Conservation (phyloP, 2,329 filamentous ascomycete genomes). For the Colletotrichum theobromicola region DNA sequence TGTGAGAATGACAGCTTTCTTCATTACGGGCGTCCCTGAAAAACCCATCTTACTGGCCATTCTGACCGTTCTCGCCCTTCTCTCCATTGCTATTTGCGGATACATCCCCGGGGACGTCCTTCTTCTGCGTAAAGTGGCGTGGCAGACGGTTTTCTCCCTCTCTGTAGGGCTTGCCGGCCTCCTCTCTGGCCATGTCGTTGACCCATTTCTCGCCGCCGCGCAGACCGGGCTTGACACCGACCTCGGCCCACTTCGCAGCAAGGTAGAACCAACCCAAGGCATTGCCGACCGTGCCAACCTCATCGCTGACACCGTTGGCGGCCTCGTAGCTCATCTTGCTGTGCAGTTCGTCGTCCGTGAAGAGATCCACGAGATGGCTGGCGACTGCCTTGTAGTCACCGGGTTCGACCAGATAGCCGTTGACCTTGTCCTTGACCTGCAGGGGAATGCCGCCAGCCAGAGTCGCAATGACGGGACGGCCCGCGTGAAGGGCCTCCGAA, state of each 20-base stretch:
- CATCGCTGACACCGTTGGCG: conserved; percentile 72
- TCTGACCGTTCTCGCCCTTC: not conserved
- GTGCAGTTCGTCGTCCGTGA: conserved; percentile 69
- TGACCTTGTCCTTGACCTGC: conserved; percentile 74
- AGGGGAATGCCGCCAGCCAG: conserved; percentile 80
- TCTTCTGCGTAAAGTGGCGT: conserved; percentile 42
- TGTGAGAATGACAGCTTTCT: too few relatives aligned
- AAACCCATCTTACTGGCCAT: not conserved
- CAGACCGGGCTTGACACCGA: conserved; percentile 52
- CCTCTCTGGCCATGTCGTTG: conserved; percentile 74
- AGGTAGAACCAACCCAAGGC: conserved; percentile 79
- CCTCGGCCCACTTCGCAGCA: conserved; percentile 68
- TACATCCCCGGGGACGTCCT: conserved; percentile 21
- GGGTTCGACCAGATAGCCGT: conserved; percentile 76
- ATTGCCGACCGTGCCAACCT: conserved; percentile 83
- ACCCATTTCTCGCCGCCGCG: conserved; percentile 70
- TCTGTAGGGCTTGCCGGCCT: conserved; percentile 63
- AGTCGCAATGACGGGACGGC: conserved; percentile 78
- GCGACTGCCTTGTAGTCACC: conserved; percentile 76
- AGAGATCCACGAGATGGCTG: conserved; percentile 68
- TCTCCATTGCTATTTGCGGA: not conserved
- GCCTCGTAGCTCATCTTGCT: conserved; percentile 70
- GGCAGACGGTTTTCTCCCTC: conserved; percentile 67
- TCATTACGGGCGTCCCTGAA: too few relatives aligned
- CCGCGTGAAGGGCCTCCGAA: conserved; percentile 81